Evolutionary conservation across 768 basidiomycete genomes (phyloP).

Genomic region (Galerina sulciceps): DNA sequence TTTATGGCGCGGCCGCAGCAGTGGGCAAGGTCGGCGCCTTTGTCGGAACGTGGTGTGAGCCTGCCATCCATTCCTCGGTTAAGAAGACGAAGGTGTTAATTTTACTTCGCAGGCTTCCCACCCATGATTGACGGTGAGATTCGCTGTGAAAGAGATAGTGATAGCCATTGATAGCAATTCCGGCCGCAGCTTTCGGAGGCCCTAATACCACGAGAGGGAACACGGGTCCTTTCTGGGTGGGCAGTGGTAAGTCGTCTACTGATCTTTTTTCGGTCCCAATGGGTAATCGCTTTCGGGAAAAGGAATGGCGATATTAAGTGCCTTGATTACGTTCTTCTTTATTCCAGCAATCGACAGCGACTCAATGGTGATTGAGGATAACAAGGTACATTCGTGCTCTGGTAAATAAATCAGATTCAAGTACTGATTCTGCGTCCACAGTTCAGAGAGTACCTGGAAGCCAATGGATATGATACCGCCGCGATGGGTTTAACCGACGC

Average conservation of each 20-base stretch:
- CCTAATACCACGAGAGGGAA: slow-evolving; percentile 55
- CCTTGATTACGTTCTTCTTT: slow-evolving; percentile 71
- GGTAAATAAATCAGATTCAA: neutral
- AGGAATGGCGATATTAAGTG: slow-evolving; percentile 78
- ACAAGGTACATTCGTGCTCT: slow-evolving; percentile 42
- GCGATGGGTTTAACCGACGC: slow-evolving; percentile 60
- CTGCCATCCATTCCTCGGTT: neutral
- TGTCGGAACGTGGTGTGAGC: slow-evolving; percentile 78
- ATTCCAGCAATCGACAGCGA: slow-evolving; percentile 76
- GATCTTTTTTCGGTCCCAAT: neutral
- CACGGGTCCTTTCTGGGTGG: slow-evolving; percentile 89
- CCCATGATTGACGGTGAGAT: slow-evolving; percentile 62
- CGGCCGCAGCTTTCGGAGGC: slow-evolving; percentile 66
- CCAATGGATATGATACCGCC: slow-evolving; percentile 77
- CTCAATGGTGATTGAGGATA: slow-evolving; percentile 80
- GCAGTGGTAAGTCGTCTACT: slow-evolving; percentile 52
- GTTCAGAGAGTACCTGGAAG: slow-evolving; percentile 85
- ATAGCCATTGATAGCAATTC: neutral
- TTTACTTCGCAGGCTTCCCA: slow-evolving; percentile 54
- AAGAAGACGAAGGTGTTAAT: neutral
- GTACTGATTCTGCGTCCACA: slow-evolving; percentile 22
- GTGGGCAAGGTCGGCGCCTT: slow-evolving; percentile 87
- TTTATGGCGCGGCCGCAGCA: slow-evolving; percentile 86
- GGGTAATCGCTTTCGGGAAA: slow-evolving; percentile 11
- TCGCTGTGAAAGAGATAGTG: neutral